Percentiles rank a stretch among this genome's conserved stretches.
Conservation (phyloP, 1,284 basidiomycete species). For the Apiotrichum gamsii region DNA sequence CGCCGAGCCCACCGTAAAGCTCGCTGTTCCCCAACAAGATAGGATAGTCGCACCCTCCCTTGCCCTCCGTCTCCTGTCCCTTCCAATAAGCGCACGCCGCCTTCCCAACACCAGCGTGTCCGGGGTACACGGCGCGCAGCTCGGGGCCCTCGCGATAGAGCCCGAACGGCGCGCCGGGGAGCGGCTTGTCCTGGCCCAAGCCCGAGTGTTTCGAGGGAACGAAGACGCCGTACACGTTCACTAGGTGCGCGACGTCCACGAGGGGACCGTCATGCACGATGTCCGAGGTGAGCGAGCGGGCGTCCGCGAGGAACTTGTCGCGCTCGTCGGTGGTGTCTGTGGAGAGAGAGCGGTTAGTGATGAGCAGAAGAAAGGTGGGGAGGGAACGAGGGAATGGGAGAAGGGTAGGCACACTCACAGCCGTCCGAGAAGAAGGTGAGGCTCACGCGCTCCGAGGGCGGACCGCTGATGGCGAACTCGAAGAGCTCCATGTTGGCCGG, state of each 20-base stretch:
- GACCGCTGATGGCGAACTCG: constrained; percentile 59
- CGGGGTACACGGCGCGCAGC: constrained; percentile 65
- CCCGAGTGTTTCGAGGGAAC: constrained; percentile 67
- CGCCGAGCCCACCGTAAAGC: constrained; percentile 73
- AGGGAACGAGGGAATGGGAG: too few relatives aligned
- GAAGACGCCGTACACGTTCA: constrained; percentile 79
- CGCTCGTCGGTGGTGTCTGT: constrained; percentile 59
- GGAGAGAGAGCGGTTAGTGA: too few relatives aligned
- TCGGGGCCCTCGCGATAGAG: constrained; percentile 73
- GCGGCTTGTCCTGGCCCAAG: constrained; percentile 61
- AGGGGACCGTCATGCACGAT: constrained; percentile 68
- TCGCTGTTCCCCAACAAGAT: constrained; percentile 74
- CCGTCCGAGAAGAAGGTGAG: constrained; percentile 76
- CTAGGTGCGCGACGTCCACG: constrained; percentile 63
- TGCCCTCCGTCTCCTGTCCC: constrained; percentile 22
- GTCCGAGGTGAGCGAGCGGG: constrained; percentile 59
- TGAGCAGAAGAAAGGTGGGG: too few relatives aligned
- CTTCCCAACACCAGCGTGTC: constrained; percentile 62
- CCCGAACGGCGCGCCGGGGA: constrained; percentile 66
- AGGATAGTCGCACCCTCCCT: constrained; percentile 66
- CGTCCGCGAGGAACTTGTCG: constrained; percentile 64
- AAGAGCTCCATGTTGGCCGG: constrained; percentile 51
- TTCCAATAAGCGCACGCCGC: constrained; percentile 57
- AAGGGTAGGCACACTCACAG: constrained; percentile 64
- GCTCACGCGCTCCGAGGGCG: constrained; percentile 61